phyloP scores from a whole-genome alignment of 75 land plant genomes.

The Picea sitchensis region DNA sequence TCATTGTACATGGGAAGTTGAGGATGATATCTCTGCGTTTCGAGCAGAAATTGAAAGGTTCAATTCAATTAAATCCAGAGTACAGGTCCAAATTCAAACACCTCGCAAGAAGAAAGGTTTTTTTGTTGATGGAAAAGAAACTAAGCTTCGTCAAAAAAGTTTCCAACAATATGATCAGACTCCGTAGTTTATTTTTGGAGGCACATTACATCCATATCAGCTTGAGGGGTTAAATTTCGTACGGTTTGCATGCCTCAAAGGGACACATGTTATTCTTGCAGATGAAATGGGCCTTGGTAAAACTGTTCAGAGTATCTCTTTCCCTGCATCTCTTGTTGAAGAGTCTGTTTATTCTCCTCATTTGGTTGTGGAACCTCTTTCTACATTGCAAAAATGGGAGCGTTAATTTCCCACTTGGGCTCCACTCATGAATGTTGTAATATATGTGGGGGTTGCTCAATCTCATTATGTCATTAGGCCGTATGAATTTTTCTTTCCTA shows the following conservation, averaged over 20 bases:
- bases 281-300: too few species aligned
- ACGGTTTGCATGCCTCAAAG: slow-evolving; percentile 89
- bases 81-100: slow-evolving; percentile 14
- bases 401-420: slow-evolving; percentile 99
- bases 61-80: slow-evolving; percentile 48
- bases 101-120: slow-evolving; percentile 28
- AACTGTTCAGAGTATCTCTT: too few species aligned
- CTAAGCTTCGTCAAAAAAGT: too few species aligned
- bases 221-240: slow-evolving; percentile 96
- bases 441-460: slow-evolving; percentile 85
- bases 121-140: too few species aligned
- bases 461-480: slow-evolving; percentile 78
- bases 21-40: slow-evolving; percentile 33
- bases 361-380: slow-evolving; percentile 37
- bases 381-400: slow-evolving; percentile 81
- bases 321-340: slow-evolving; percentile 11
- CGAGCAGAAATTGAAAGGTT: slow-evolving; percentile 80
- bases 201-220: slow-evolving; percentile 90
- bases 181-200: slow-evolving; percentile 88
- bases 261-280: slow-evolving; percentile 60
- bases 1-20: too few species aligned
- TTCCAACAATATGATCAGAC: slow-evolving; percentile 78
- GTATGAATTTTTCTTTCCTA: slow-evolving; percentile 79
- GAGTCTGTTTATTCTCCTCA: slow-evolving; percentile 61
- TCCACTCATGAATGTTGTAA: slow-evolving; percentile 92